phyloP scores from a whole-genome alignment of 1,284 basidiomycete species.

The Moniliella sp. region DNA sequence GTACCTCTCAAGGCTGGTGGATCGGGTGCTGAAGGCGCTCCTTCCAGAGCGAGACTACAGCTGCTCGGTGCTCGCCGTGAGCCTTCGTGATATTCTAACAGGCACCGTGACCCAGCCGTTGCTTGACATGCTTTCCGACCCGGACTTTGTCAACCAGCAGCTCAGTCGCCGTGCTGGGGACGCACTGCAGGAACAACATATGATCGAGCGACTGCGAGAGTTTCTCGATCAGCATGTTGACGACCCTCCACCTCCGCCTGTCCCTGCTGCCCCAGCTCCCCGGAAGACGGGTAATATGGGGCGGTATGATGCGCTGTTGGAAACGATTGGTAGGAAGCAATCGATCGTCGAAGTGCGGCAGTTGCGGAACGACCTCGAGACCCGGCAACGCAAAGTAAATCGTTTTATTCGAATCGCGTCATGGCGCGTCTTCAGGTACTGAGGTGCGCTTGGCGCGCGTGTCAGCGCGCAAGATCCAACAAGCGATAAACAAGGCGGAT shows the following conservation, averaged over 20 bases:
- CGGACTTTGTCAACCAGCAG: constrained; percentile 53
- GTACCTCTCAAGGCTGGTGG: constrained; percentile 50
- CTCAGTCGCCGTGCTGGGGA: neutral
- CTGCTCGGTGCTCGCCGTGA: constrained; percentile 50
- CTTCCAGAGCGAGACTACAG: constrained; percentile 53
- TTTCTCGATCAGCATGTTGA: neutral
- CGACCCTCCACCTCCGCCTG: neutral
- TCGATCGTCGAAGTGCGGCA: constrained; percentile 14
- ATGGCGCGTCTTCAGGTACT: no score
- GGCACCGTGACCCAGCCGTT: constrained; percentile 63
- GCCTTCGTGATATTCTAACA: constrained; percentile 58
- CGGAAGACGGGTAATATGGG: neutral
- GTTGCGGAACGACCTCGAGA: constrained; percentile 11
- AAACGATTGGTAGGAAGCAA: constrained; percentile 1
- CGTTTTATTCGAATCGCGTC: no score
- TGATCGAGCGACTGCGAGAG: neutral
- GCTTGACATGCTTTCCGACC: constrained; percentile 74
- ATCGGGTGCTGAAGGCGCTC: constrained; percentile 48
- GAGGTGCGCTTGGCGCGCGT: no score
- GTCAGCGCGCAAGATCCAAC: neutral
- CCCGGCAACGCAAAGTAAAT: constrained; percentile 17
- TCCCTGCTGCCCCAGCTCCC: neutral
- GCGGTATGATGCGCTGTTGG: neutral
- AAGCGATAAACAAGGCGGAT: neutral
- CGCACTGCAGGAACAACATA: neutral